Evolutionary conservation across 768 basidiomycete species (phyloP), one percentile per base, ranked within the genome.

Genomic region (Tulasnella sp.): DNA sequence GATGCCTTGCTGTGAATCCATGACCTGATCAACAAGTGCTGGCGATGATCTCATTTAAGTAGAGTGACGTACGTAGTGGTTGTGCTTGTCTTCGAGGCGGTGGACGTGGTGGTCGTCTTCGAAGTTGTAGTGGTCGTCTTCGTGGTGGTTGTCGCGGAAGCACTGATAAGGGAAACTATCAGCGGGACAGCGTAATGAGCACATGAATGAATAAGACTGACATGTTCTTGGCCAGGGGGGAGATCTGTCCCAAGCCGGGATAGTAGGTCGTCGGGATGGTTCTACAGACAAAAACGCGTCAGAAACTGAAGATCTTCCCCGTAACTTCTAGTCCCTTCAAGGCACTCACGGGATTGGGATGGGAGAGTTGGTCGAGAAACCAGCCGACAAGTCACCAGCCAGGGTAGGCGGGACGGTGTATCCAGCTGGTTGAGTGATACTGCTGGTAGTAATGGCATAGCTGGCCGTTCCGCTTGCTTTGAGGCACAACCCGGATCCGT

Each of bases 371-470:
- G 79, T 68, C 14, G 79, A 36, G 58, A 77, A 80, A 3, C 79
- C 79, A 34, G 39, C 34, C 14, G 79, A 21, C 56, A 80, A 77
- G 71, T 80, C 79, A 2, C 79, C 79, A 34, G 79, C 42, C 36
- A 85, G 81, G 24, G 83, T 83, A 34, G 84, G 82, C 36, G 84
- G 84, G 21, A 82, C 82, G 21, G 84, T 81, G 82, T 83, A 85
- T 10, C 83, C 84, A 3, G 83, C 78, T 19, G 84, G 84, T 76
- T 81, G 58, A 1, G 83, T 81, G 56, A 81, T 81, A 16, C 82
- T 82, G 46, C 71, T 71, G 27, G 80, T 78, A 5, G 74, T 56
- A 36, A 78, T 78, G 36, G 83, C 81, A 77, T 84, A 84, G 74
- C 82, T 82, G 78, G 82, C 78, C 68, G 81, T 76, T 31, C 80